phyloP scores from a whole-genome alignment of 169 alveolate genomes.

The Condylostoma magnum region DNA sequence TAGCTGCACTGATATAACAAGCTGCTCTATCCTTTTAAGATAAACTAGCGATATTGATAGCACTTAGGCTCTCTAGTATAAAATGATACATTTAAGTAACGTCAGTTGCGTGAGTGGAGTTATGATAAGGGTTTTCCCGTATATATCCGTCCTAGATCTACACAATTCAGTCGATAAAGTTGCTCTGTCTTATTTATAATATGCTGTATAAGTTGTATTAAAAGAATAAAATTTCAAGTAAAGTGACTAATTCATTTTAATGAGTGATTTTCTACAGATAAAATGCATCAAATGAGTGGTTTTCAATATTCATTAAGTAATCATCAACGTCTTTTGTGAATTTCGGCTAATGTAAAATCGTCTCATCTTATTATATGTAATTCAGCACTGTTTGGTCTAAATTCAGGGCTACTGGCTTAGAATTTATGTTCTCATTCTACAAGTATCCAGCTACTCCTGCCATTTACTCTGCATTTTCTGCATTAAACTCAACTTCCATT shows the following conservation, averaged over 20 bases:
- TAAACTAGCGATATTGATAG: constrained; percentile 29
- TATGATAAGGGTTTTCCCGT: constrained; percentile 75
- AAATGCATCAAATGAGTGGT: not conserved
- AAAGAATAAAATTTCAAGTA: not conserved
- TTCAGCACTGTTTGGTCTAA: too few species aligned
- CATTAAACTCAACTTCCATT: too few species aligned
- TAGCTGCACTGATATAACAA: constrained; percentile 69
- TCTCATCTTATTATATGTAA: too few species aligned
- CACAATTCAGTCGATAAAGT: not conserved
- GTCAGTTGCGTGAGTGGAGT: constrained; percentile 83
- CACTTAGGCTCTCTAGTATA: constrained; percentile 37
- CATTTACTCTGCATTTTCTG: too few species aligned
- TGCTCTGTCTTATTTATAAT: not conserved
- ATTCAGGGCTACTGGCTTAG: too few species aligned
- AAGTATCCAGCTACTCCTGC: too few species aligned
- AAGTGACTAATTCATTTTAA: not conserved
- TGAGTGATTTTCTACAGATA: not conserved
- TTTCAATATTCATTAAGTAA: not conserved
- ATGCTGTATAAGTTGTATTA: not conserved
- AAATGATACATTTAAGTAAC: constrained; percentile 69
- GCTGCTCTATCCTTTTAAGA: constrained; percentile 56
- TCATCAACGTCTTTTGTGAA: not conserved
- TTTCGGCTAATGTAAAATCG: too few species aligned
- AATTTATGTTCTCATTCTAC: too few species aligned
- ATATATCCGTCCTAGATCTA: constrained; percentile 46